Evolutionary conservation across 1,284 basidiomycete species (phyloP).

Genomic region (Boletus smithii): DNA sequence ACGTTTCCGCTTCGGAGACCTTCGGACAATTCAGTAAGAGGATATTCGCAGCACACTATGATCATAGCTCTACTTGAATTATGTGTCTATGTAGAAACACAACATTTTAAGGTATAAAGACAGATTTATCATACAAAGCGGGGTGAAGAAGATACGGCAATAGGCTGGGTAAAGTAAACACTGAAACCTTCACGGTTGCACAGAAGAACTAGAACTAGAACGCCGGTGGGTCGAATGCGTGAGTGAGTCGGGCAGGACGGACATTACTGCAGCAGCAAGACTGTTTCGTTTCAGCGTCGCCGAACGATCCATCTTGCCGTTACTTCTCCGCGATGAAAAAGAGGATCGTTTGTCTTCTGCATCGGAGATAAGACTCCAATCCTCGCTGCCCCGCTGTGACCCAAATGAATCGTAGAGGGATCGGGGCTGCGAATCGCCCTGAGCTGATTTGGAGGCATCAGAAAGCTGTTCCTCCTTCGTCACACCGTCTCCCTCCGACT

Average conservation of each 20-base stretch:
- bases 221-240: slow-evolving; percentile 43
- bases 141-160: background rate
- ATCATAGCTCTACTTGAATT: slow-evolving; percentile 26
- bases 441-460: slow-evolving; percentile 30
- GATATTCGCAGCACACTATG: slow-evolving; percentile 79
- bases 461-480: slow-evolving; percentile 38
- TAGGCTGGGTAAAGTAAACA: background rate
- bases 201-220: slow-evolving; percentile 30
- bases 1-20: slow-evolving; percentile 64
- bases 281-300: slow-evolving; percentile 52
- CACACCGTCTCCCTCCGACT: slow-evolving; percentile 43
- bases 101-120: slow-evolving; percentile 10
- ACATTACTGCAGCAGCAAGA: slow-evolving; percentile 57
- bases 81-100: slow-evolving; percentile 12
- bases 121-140: slow-evolving; percentile 4
- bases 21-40: slow-evolving; percentile 88
- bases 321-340: slow-evolving; percentile 42
- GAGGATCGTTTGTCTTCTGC: slow-evolving; percentile 58
- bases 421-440: slow-evolving; percentile 37
- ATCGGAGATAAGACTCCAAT: slow-evolving; percentile 82
- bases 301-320: slow-evolving; percentile 34
- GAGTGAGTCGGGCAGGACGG: slow-evolving; percentile 56
- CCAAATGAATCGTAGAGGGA: slow-evolving; percentile 57
- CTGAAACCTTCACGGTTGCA: slow-evolving; percentile 15
- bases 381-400: slow-evolving; percentile 61